Conservation (phyloP, 139 green algal genomes). For the Mychonastes homosphaera region DNA sequence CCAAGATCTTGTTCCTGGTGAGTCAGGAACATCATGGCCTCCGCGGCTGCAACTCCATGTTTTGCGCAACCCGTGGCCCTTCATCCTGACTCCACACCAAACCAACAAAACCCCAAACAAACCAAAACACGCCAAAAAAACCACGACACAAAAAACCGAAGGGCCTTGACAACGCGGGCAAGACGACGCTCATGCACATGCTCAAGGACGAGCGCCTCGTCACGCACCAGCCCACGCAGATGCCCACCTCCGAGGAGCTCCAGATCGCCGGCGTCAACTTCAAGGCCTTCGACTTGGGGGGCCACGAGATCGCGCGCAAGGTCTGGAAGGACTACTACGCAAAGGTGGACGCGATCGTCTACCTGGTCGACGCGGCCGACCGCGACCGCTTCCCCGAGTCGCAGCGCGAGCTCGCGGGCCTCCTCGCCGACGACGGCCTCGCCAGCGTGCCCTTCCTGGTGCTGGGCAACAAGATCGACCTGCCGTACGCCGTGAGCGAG, state of each 20-base stretch:
- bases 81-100: no score
- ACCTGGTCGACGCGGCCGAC: constrained; percentile 94
- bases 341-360: constrained; percentile 98
- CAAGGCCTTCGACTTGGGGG: constrained; percentile 98
- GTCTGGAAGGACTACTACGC: constrained; percentile 99
- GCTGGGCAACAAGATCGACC: constrained; percentile 99
- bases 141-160: constrained; percentile 21
- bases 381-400: constrained; percentile 85
- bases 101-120: no score
- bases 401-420: constrained; percentile 84
- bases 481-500: constrained; percentile 54
- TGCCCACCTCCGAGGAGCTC: constrained; percentile 96
- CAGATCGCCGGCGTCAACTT: constrained; percentile 98
- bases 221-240: constrained; percentile 96
- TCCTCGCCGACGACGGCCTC: constrained; percentile 89
- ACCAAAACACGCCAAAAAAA: no score
- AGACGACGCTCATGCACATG: constrained; percentile 99
- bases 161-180: constrained; percentile 97
- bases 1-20: constrained; percentile 97
- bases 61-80: no score
- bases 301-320: constrained; percentile 92
- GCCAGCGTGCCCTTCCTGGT: constrained; percentile 90
- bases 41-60: no score
- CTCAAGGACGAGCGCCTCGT: constrained; percentile 96
- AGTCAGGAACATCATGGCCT: no score